phyloP scores from a whole-genome alignment of 495 filamentous ascomycete species.

The Hypoxylon trugodes region DNA sequence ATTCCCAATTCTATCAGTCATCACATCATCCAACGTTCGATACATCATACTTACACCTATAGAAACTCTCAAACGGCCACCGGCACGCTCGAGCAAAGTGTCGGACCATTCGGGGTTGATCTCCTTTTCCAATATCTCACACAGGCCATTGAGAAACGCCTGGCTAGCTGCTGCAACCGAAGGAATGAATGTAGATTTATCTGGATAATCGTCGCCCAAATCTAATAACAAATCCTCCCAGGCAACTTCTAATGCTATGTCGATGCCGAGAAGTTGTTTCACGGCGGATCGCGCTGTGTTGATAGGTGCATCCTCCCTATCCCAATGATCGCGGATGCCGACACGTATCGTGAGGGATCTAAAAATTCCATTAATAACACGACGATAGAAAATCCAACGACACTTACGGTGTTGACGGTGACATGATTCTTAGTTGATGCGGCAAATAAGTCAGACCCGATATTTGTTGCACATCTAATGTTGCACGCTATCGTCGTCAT shows the following conservation, averaged over 20 bases:
- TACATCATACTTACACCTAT: slow-evolving; percentile 37
- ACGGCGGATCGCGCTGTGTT: slow-evolving; percentile 36
- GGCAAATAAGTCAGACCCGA: no score
- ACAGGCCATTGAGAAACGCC: slow-evolving; percentile 38
- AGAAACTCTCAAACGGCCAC: slow-evolving; percentile 38
- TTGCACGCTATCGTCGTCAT: no score
- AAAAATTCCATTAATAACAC: no score
- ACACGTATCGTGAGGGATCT: slow-evolving; percentile 49
- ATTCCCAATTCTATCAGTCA: not conserved
- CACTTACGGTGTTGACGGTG: slow-evolving; percentile 9
- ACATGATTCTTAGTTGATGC: not conserved
- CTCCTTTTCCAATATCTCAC: slow-evolving; percentile 47
- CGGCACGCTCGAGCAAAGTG: slow-evolving; percentile 36
- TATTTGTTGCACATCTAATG: no score
- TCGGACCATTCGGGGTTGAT: slow-evolving; percentile 44
- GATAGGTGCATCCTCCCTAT: slow-evolving; percentile 32
- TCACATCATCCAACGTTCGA: not conserved
- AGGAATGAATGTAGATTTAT: slow-evolving; percentile 44
- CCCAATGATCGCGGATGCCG: slow-evolving; percentile 51
- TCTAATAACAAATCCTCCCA: slow-evolving; percentile 47
- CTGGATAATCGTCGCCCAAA: slow-evolving; percentile 41
- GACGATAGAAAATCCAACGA: no score
- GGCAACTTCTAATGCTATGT: slow-evolving; percentile 44
- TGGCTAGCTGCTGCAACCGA: slow-evolving; percentile 39
- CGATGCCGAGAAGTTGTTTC: slow-evolving; percentile 39